Conservation (phyloP, 495 filamentous ascomycete species). For the Tuber brumale region DNA sequence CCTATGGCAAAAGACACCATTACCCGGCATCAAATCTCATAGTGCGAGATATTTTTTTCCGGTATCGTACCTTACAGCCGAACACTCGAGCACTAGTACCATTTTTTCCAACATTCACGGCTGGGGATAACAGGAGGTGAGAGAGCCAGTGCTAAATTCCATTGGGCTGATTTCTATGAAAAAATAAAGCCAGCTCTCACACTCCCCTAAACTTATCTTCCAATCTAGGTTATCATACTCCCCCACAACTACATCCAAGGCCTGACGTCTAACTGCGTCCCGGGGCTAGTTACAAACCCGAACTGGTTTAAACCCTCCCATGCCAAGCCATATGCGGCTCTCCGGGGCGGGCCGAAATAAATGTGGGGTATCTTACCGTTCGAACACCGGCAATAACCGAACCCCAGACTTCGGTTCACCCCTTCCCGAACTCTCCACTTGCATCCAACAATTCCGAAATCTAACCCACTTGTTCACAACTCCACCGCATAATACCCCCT, state of each 20-base stretch:
- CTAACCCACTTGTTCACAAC: neutral
- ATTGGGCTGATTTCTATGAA: neutral
- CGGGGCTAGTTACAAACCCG: neutral
- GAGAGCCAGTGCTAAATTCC: neutral
- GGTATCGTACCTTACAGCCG: too few species aligned
- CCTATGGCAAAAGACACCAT: too few species aligned
- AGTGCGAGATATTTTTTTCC: too few species aligned
- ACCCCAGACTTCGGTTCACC: conserved; percentile 7
- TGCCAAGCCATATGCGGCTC: neutral
- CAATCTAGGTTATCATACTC: neutral
- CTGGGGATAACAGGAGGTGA: neutral
- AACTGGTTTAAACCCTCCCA: neutral
- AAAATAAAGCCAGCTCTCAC: neutral
- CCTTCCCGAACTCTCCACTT: neutral
- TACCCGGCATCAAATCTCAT: too few species aligned
- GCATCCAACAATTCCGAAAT: conserved; percentile 4
- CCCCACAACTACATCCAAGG: neutral
- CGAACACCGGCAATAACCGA: conserved; percentile 30
- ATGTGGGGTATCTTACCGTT: neutral
- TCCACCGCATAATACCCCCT: neutral
- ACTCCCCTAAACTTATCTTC: neutral
- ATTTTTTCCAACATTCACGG: neutral
- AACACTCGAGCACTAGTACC: too few species aligned
- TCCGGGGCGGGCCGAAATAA: neutral
- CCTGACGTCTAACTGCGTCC: neutral